Conservation (phyloP, 2,329 filamentous ascomycete genomes). For the Chaetomium strumarium region DNA sequence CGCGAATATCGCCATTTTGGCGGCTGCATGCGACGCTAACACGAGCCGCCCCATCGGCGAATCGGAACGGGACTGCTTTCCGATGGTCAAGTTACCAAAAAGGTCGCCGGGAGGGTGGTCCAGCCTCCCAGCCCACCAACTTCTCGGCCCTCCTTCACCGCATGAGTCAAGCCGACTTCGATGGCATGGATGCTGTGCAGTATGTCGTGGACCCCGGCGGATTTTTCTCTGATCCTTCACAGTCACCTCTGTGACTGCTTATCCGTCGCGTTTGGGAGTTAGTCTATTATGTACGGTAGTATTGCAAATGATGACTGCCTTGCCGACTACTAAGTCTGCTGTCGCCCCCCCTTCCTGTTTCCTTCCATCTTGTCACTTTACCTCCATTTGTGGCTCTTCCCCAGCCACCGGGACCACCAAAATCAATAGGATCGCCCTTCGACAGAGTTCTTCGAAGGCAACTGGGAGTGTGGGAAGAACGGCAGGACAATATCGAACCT, state of each 20-base stretch:
- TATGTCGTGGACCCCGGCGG: background rate
- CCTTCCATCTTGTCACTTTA: background rate
- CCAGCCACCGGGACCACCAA: background rate
- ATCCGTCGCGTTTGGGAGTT: too few species aligned
- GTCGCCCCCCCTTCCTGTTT: too few species aligned
- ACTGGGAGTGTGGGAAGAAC: too few species aligned
- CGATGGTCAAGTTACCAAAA: background rate
- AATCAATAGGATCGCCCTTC: background rate
- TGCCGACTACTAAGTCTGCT: too few species aligned
- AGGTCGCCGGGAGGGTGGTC: too few species aligned
- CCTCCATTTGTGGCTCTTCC: background rate
- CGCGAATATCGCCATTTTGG: background rate
- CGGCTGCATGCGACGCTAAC: background rate
- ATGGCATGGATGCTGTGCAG: background rate
- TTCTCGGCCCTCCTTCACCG: too few species aligned
- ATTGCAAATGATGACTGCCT: too few species aligned
- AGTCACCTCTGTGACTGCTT: too few species aligned
- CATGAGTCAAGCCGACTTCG: conserved; percentile 17
- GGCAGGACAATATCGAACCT: background rate
- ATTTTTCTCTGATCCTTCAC: background rate
- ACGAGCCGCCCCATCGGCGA: background rate
- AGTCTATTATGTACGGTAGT: too few species aligned
- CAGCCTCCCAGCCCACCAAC: too few species aligned
- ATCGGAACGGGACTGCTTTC: background rate
- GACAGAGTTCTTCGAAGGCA: too few species aligned